These are phyloP conservation scores for Acorus calamus DNA, from an alignment of 106 monocot genomes.

Conservation along the genomic window DNA sequence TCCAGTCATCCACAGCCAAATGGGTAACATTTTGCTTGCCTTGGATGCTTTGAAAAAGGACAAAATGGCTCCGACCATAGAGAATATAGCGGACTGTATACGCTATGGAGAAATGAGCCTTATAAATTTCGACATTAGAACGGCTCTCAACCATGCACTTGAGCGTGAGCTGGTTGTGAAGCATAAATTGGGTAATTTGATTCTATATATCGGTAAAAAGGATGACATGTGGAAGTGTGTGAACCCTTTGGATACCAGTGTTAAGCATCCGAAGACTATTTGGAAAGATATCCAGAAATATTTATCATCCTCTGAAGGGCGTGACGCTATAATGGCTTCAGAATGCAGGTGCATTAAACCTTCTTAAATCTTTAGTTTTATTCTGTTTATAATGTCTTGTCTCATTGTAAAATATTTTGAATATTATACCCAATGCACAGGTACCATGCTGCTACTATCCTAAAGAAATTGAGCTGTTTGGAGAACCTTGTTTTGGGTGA, in stretches of 20 bases:
- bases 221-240: slow-evolving; percentile 62
- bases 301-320: slow-evolving; percentile 33
- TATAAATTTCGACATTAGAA: slow-evolving; percentile 31
- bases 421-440: slow-evolving; percentile 15
- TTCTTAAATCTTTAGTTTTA: not conserved
- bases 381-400: not conserved
- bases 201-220: slow-evolving; percentile 38
- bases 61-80: slow-evolving; percentile 45
- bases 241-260: slow-evolving; percentile 41
- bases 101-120: slow-evolving; percentile 41
- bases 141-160: slow-evolving; percentile 38
- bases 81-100: slow-evolving; percentile 57
- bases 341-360: slow-evolving; percentile 34
- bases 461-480: slow-evolving; percentile 37
- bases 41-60: slow-evolving; percentile 40
- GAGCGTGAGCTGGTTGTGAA: slow-evolving; percentile 27
- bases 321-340: slow-evolving; percentile 27
- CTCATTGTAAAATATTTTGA: not conserved
- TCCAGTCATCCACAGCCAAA: slow-evolving; percentile 4
- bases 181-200: slow-evolving; percentile 31
- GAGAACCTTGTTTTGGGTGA: slow-evolving; percentile 41
- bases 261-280: slow-evolving; percentile 30
- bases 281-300: slow-evolving; percentile 33
- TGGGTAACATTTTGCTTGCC: slow-evolving; percentile 40
- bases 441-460: slow-evolving; percentile 54